Evolutionary conservation across 768 basidiomycete genomes (phyloP), one percentile per base, ranked within the genome.

Genomic region (Suillus subaureus): DNA sequence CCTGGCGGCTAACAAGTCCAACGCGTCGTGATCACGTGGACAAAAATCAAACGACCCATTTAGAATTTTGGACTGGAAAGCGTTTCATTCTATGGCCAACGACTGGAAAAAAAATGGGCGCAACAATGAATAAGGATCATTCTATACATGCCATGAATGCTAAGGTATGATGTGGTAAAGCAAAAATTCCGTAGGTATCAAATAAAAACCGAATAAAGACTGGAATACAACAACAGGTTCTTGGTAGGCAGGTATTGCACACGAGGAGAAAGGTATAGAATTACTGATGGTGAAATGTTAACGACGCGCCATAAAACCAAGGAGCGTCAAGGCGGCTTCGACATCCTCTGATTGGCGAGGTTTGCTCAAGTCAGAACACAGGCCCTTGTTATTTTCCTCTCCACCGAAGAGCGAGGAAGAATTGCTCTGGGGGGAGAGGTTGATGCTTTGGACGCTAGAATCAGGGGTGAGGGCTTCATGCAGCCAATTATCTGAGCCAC

Each of bases 281-380:
- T 63, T 11, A 28, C 33, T 16, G 9, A n/a, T 21, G 12, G 8
- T 16, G 16, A 51, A 49, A 54, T 45, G 9, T 67, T 60, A 72
- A 55, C 55, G 70, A 13, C 68, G 45, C 47, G 62, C 69, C 65
- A 73, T 77, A 68, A 79, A 80, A 40, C 71, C 78, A 40, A 79
- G 68, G 11, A 79, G 77, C 1, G 75, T 74, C 66, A 79, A 75
- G 31, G 78, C 78, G 0, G 79, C 78, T 64, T 79, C 78, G 26
- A 79, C 76, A 18, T 79, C 78, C 64, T 79, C 71, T 15, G 70
- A 69, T 57, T 75, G 76, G 3, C 66, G 69, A 26, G 37, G 42
- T 39, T 37, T 31, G 13, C 26, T 67, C 5, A 35, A 60, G 31
- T 58, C 62, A 66, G 64, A 39, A 57, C 62, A 61, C 2, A 57